Conservation (phyloP, 257 asterid species). For the Ilex asprella region DNA sequence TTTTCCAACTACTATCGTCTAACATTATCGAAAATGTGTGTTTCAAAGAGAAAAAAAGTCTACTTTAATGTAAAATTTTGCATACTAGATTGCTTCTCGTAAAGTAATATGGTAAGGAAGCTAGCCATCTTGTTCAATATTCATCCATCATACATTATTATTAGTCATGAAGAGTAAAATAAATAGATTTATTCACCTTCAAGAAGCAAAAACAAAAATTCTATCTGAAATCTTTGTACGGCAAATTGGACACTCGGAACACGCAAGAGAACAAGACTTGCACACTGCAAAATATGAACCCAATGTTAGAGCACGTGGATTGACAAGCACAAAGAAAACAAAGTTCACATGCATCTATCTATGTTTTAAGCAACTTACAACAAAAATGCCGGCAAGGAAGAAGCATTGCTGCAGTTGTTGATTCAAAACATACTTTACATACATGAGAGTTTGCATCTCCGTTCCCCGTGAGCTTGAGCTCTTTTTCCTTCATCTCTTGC, state of each 20-base stretch:
- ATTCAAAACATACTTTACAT: constrained; percentile 95
- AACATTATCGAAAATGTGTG: too few relatives aligned
- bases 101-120: not conserved
- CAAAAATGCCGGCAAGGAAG: constrained; percentile 99
- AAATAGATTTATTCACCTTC: not conserved
- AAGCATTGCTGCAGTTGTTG: constrained; percentile 86
- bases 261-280: constrained; percentile 91
- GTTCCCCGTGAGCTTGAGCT: constrained; percentile 55
- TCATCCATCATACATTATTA: too few relatives aligned
- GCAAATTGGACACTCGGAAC: constrained; percentile 87
- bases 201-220: constrained; percentile 66
- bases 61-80: too few relatives aligned
- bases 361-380: constrained; percentile 44
- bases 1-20: too few relatives aligned
- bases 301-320: constrained; percentile 12
- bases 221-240: constrained; percentile 69
- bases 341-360: constrained; percentile 1
- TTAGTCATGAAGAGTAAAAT: not conserved
- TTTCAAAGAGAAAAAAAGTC: too few relatives aligned
- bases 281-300: constrained; percentile 59
- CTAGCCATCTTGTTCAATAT: not conserved
- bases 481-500: constrained; percentile 96
- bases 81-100: too few relatives aligned
- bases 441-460: constrained; percentile 75
- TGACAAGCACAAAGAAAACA: not conserved